Evolutionary conservation across 208 protist species (phyloP).

Genomic region (Trypanosoma lewisi): DNA sequence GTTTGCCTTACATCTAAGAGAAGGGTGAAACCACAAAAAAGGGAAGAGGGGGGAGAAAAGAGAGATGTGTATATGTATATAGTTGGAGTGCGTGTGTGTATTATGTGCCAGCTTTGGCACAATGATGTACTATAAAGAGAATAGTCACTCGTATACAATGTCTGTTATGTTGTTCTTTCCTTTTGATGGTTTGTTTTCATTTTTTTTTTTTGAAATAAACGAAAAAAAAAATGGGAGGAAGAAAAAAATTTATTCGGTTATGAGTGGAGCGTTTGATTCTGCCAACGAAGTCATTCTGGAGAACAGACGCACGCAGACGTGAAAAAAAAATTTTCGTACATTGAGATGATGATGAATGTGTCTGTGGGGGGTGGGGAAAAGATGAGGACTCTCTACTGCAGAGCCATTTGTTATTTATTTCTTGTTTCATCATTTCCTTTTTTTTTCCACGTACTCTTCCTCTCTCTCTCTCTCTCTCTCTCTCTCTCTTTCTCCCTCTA

Average conservation of each 20-base stretch:
- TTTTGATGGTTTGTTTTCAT: not conserved
- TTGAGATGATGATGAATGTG: too few relatives aligned
- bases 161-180: not conserved
- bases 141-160: not conserved
- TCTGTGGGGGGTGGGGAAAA: too few relatives aligned
- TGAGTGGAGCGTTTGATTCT: too few relatives aligned
- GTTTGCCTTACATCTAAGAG: slow-evolving; percentile 57
- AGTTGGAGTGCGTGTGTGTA: not conserved
- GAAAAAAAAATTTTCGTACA: too few relatives aligned
- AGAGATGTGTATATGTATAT: not conserved
- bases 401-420: slow-evolving; percentile 3
- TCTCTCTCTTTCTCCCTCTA: slow-evolving; percentile 2
- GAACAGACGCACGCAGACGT: too few relatives aligned
- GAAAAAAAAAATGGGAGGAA: not conserved
- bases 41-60: not conserved
- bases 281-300: too few relatives aligned
- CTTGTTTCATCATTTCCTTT: not conserved
- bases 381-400: too few relatives aligned
- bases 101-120: not conserved
- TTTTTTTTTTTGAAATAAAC: not conserved
- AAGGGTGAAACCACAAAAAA: not conserved
- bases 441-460: slow-evolving; percentile 8
- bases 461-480: slow-evolving; percentile 11
- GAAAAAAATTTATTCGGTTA: too few relatives aligned
- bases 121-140: slow-evolving; percentile 1